phyloP scores from a whole-genome alignment of 2,329 filamentous ascomycete species.

The Aspergillus ustus region DNA sequence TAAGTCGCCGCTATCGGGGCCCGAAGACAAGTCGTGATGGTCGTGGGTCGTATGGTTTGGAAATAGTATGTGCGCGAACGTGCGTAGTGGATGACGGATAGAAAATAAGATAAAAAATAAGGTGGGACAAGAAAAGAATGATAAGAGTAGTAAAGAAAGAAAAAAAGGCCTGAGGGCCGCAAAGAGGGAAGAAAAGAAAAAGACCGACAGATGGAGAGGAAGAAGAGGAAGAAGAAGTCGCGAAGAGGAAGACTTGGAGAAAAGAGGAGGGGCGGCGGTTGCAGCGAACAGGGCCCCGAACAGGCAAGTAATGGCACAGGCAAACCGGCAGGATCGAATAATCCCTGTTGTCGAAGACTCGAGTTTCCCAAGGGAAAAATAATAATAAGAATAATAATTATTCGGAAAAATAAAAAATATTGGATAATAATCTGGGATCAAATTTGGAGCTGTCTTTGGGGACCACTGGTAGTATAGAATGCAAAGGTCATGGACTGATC shows the following conservation, averaged over 20 bases:
- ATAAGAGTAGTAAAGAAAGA: constrained; percentile 34
- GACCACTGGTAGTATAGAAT: not conserved
- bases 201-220: constrained; percentile 16
- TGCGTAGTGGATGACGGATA: constrained; percentile 28
- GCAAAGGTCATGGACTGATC: not conserved
- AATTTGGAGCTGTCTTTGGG: not conserved
- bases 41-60: constrained; percentile 17
- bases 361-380: not conserved
- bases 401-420: constrained; percentile 3
- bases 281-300: constrained; percentile 24
- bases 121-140: constrained; percentile 26
- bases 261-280: constrained; percentile 26
- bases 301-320: constrained; percentile 23
- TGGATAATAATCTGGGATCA: not conserved
- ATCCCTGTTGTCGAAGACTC: not conserved
- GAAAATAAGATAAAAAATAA: constrained; percentile 19
- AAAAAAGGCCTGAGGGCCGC: constrained; percentile 25
- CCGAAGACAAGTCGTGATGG: not conserved
- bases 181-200: constrained; percentile 24
- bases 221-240: constrained; percentile 22
- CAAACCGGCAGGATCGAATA: constrained; percentile 10
- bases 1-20: constrained; percentile 1
- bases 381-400: not conserved
- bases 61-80: constrained; percentile 41
- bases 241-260: constrained; percentile 20